Evolutionary conservation across 2,329 filamentous ascomycete genomes (phyloP).

Genomic region (Stagonosporopsis vannaccii): DNA sequence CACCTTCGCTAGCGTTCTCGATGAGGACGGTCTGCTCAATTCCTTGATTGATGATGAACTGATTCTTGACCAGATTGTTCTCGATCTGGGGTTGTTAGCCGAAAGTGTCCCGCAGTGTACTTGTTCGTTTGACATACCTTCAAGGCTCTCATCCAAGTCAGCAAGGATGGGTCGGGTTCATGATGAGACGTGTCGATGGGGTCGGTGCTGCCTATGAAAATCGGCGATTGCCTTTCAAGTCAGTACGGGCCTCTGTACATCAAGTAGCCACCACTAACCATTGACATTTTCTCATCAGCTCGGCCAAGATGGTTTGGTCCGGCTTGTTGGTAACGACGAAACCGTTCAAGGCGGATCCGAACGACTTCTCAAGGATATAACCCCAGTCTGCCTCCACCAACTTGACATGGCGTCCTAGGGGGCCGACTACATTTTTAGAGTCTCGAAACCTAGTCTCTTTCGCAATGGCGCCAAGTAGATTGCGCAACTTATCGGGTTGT

Average conservation of each 20-base stretch:
- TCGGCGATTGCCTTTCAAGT: slow-evolving; percentile 55
- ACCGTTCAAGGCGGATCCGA: slow-evolving; percentile 73
- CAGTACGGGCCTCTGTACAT: not conserved
- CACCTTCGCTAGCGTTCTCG: slow-evolving; percentile 69
- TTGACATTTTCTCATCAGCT: slow-evolving; percentile 68
- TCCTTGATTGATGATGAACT: slow-evolving; percentile 80
- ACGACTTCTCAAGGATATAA: slow-evolving; percentile 76
- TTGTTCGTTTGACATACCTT: slow-evolving; percentile 54
- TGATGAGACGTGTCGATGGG: slow-evolving; percentile 67
- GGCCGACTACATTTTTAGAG: slow-evolving; percentile 73
- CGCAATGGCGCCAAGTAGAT: slow-evolving; percentile 72
- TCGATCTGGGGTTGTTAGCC: slow-evolving; percentile 25
- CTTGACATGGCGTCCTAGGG: slow-evolving; percentile 79
- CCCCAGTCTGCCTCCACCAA: slow-evolving; percentile 84
- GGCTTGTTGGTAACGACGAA: slow-evolving; percentile 82
- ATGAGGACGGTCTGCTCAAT: slow-evolving; percentile 89
- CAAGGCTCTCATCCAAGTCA: slow-evolving; percentile 81
- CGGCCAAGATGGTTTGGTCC: slow-evolving; percentile 74
- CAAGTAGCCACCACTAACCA: slow-evolving; percentile 50
- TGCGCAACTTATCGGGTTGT: slow-evolving; percentile 59
- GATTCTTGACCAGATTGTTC: slow-evolving; percentile 75
- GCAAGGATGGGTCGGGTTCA: slow-evolving; percentile 75
- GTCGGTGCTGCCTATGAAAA: slow-evolving; percentile 69
- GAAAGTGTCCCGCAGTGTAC: not conserved
- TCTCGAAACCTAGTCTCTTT: slow-evolving; percentile 72